Conservation (phyloP, 2,329 filamentous ascomycete genomes). For the Penicillium sp. region DNA sequence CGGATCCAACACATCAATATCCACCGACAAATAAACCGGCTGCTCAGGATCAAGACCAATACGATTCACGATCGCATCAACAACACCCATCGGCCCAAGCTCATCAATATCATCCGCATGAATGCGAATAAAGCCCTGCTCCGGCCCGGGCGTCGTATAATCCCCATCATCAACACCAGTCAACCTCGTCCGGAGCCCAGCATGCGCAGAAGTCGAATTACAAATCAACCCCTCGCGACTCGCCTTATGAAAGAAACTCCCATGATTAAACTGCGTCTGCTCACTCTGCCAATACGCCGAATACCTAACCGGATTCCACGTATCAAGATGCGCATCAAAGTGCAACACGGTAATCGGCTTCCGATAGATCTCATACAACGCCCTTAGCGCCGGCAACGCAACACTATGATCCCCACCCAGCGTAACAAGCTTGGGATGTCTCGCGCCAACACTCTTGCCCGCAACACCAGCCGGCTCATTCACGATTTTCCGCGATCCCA, state of each 20-base stretch:
- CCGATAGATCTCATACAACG: slow-evolving; percentile 67
- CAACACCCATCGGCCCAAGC: slow-evolving; percentile 72
- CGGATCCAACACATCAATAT: slow-evolving; percentile 82
- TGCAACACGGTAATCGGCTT: slow-evolving; percentile 72
- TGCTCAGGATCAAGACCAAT: slow-evolving; percentile 70
- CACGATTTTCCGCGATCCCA: slow-evolving; percentile 58
- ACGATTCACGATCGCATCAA: slow-evolving; percentile 71
- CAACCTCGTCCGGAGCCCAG: slow-evolving; percentile 79
- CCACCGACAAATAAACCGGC: slow-evolving; percentile 80
- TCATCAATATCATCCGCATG: slow-evolving; percentile 88
- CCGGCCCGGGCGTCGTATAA: slow-evolving; percentile 71
- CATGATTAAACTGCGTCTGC: slow-evolving; percentile 82
- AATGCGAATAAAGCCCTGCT: slow-evolving; percentile 80
- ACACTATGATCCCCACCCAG: slow-evolving; percentile 77
- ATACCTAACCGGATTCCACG: slow-evolving; percentile 81
- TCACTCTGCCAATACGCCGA: slow-evolving; percentile 74
- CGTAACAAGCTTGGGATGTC: slow-evolving; percentile 64
- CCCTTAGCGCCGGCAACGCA: slow-evolving; percentile 71
- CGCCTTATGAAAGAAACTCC: slow-evolving; percentile 90
- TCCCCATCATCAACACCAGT: slow-evolving; percentile 69
- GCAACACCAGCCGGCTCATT: slow-evolving; percentile 35
- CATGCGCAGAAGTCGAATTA: slow-evolving; percentile 78
- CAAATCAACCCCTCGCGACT: slow-evolving; percentile 78
- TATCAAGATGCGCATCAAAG: slow-evolving; percentile 81
- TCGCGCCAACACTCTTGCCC: slow-evolving; percentile 42